phyloP scores from a whole-genome alignment of 495 filamentous ascomycete genomes.

The Podospora tetraspora region DNA sequence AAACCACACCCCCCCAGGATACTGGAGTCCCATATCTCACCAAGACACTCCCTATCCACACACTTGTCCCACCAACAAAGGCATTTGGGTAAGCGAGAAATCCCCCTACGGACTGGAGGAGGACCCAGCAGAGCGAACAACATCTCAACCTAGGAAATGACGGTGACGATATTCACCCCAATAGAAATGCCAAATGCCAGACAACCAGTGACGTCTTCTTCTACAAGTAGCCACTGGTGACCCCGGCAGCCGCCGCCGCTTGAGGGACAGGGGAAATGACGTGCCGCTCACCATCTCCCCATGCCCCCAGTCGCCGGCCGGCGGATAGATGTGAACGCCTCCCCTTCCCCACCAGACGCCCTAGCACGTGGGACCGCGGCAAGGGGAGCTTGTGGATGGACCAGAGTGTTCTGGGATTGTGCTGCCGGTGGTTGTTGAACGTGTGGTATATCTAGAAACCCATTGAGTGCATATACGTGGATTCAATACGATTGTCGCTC shows the following conservation, averaged over 20 bases:
- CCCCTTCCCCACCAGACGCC: too few species aligned
- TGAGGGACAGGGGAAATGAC: not conserved
- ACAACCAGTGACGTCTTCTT: not conserved
- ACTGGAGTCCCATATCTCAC: not conserved
- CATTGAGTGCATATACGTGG: too few species aligned
- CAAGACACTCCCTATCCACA: not conserved
- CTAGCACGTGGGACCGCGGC: not conserved
- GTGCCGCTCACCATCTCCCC: not conserved
- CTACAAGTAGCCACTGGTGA: too few species aligned
- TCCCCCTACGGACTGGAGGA: not conserved
- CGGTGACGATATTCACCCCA: not conserved
- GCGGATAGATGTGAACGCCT: too few species aligned
- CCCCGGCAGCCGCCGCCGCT: not conserved
- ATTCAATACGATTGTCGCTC: too few species aligned
- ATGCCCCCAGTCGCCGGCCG: not conserved
- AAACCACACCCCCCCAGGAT: not conserved
- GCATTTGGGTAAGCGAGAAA: not conserved
- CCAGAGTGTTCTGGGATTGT: too few species aligned
- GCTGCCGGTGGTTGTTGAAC: too few species aligned
- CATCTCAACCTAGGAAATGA: not conserved
- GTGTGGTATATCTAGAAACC: too few species aligned
- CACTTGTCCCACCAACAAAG: not conserved
- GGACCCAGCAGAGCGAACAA: not conserved
- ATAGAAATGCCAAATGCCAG: not conserved
- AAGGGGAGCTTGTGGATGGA: too few species aligned